Conservation (phyloP, 2,329 filamentous ascomycete species). For the Dothidotthia symphoricarpi region DNA sequence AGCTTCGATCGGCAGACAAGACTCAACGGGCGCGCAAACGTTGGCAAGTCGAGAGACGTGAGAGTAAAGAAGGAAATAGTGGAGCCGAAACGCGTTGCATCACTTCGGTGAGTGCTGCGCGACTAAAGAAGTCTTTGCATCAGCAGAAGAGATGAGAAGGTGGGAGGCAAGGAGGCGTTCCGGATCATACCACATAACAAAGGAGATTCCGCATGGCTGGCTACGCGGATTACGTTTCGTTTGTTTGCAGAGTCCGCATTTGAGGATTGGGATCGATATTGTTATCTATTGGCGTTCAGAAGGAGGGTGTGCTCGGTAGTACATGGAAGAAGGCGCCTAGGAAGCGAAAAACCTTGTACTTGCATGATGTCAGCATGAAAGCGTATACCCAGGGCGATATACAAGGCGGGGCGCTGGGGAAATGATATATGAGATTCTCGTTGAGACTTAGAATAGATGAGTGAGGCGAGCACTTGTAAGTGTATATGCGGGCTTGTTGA, state of each 20-base stretch:
- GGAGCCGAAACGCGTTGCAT: slow-evolving; percentile 23
- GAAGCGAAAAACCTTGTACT: slow-evolving; percentile 11
- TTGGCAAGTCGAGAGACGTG: slow-evolving; percentile 22
- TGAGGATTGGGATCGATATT: neutral
- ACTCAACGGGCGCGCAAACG: slow-evolving; percentile 21
- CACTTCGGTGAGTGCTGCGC: slow-evolving; percentile 13
- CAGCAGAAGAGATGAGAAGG: slow-evolving; percentile 1
- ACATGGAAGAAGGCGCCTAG: slow-evolving; percentile 1
- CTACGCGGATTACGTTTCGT: slow-evolving; percentile 10
- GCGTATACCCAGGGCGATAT: slow-evolving; percentile 11
- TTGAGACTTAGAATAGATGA: no score
- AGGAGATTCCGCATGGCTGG: slow-evolving; percentile 14
- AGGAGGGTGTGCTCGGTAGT: neutral
- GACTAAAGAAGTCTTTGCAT: no score
- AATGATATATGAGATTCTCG: no score
- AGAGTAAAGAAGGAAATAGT: slow-evolving; percentile 32
- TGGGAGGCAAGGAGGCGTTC: slow-evolving; percentile 3
- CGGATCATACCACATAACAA: neutral
- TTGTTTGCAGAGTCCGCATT: slow-evolving; percentile 1
- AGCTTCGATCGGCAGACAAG: slow-evolving; percentile 34
- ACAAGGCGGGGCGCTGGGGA: neutral
- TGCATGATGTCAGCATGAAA: slow-evolving; percentile 14
- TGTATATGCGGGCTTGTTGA: no score
- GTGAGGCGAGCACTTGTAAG: no score
- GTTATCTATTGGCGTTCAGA: neutral